Evolutionary conservation across 169 alveolate genomes (phyloP).

Genomic region (Eimeria necatrix): DNA sequence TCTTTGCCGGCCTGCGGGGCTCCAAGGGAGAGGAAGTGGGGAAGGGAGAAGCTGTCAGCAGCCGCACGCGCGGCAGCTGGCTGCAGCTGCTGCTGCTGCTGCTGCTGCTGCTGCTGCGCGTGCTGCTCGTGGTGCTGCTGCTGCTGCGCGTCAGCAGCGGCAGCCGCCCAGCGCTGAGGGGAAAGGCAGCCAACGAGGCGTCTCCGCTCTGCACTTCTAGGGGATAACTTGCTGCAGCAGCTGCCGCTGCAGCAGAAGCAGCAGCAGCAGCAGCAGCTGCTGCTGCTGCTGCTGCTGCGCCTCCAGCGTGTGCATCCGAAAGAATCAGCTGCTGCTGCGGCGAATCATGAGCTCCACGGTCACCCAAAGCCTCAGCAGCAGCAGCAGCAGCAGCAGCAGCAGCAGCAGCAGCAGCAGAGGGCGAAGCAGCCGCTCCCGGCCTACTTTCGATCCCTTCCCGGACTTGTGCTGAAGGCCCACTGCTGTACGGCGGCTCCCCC

Average conservation of each 20-base stretch:
- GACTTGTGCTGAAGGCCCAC: background rate
- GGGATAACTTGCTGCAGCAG: background rate
- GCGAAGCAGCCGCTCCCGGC: background rate
- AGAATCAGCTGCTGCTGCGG: too few relatives aligned
- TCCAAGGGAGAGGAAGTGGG: constrained; percentile 12
- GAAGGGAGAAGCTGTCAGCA: background rate
- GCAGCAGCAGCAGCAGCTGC: constrained; percentile 1
- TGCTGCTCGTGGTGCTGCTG: background rate
- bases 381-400: background rate
- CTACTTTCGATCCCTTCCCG: background rate
- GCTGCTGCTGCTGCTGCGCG: constrained; percentile 22
- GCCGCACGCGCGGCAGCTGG: background rate
- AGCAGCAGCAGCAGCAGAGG: background rate
- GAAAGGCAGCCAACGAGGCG: background rate
- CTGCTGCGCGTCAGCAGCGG: background rate
- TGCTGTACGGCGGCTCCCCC: background rate
- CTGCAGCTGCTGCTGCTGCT: constrained; percentile 39
- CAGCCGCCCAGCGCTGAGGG: background rate
- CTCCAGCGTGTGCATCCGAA: too few relatives aligned
- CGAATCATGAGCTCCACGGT: too few relatives aligned
- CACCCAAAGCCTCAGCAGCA: too few relatives aligned
- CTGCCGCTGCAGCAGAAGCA: constrained; percentile 3
- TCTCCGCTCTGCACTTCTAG: background rate
- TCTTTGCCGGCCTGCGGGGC: background rate
- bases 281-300: background rate